A percentile compares a stretch with the other conserved stretches of the same genome.
Conservation (phyloP, 2,329 filamentous ascomycete genomes). For the Fusarium humuli region DNA sequence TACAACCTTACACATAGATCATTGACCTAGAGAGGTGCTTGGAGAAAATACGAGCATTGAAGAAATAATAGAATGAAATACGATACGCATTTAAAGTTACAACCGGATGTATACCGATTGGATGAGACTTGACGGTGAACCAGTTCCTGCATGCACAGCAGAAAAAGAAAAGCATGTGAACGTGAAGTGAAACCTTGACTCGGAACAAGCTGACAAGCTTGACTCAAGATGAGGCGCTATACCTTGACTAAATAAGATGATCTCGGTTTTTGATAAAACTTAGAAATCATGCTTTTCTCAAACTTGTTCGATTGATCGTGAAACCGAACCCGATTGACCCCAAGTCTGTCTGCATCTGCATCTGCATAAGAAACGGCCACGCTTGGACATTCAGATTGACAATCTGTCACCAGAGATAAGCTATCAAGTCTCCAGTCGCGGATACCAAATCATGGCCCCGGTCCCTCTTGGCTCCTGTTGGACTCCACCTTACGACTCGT, state of each 20-base stretch:
- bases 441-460: constrained; percentile 2
- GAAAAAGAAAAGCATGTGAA: constrained; percentile 15
- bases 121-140: not conserved
- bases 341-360: not conserved
- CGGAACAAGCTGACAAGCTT: constrained; percentile 8
- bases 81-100: not conserved
- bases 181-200: constrained; percentile 15
- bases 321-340: not conserved
- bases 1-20: constrained; percentile 12
- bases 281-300: not conserved
- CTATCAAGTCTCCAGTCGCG: not conserved
- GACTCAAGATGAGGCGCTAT: constrained; percentile 24
- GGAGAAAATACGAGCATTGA: not conserved
- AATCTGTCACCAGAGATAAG: not conserved
- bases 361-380: not conserved
- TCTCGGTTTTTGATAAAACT: not conserved
- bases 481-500: constrained; percentile 14
- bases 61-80: constrained; percentile 28
- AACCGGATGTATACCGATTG: not conserved
- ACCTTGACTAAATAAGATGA: not conserved
- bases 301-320: not conserved
- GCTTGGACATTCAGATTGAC: not conserved
- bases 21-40: constrained; percentile 2
- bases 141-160: not conserved
- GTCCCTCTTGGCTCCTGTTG: not conserved